Evolutionary conservation across 345 rosid genomes (phyloP), one percentile per base, ranked within the genome.

Genomic region (Pelargonium nanum): DNA sequence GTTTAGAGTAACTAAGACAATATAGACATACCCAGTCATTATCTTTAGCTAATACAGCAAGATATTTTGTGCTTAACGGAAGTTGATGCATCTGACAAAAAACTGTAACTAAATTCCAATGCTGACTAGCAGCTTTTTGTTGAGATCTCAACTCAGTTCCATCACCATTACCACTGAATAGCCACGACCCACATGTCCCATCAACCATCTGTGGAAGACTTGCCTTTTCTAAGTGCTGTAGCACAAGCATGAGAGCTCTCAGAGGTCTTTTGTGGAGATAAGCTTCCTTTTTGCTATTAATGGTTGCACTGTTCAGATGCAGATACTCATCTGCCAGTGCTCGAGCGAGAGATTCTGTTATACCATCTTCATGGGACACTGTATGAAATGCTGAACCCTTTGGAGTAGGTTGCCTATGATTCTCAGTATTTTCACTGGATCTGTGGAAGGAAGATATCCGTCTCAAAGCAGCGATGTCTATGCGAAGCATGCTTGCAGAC

Each of bases 61-160:
- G 96, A 76, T 93, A 93, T 78, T 84, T 89, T 57, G 96, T 87
- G 80, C 97, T 93, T 67, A 80, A 67, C 15, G 94, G 91, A 76
- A 93, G 87, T 56, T 81, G 88, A 75, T 89, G 99, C 85, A 85
- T 83, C 82, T 78, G 96, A 72, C 99, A 89, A 71, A 85, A 93
- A 54, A 75, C 72, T 24, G 89, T 78, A 72, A 93, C 99, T 70
- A 93, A 78, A 84, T 77, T 85, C 99, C 99, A 93, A 71, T 64
- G 74, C 71, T 80, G 88, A 68, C 99, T 89, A 57, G 88, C 90
- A 70, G 83, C 84, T 72, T 89, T 85, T 70, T 93, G 99, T 67
- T 80, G 88, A 65, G 84, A 80, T 70, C 99, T 81, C 71, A 89
- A 68, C 74, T 85, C 91, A 62, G 81, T 70, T 53, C 99, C 99